Evolutionary conservation across 2,329 filamentous ascomycete species (phyloP).

Genomic region (Ophiostoma sp.): DNA sequence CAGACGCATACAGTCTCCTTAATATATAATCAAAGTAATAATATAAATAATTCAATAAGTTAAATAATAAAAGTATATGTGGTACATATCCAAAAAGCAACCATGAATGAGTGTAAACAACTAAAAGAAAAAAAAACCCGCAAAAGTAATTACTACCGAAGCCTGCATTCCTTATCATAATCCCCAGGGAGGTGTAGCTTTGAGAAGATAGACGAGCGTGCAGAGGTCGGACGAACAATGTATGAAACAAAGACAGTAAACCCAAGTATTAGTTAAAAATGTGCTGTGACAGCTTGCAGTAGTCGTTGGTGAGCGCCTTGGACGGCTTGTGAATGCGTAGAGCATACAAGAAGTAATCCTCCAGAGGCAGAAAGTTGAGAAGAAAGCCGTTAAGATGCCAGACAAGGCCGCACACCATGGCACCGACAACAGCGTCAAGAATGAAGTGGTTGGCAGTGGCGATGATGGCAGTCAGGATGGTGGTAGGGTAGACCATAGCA

Average conservation of each 20-base stretch:
- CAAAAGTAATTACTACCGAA: not conserved
- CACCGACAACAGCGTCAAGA: constrained; percentile 64
- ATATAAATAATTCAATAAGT: not conserved
- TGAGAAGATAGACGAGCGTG: not conserved
- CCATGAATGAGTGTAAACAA: not conserved
- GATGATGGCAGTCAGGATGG: constrained; percentile 63
- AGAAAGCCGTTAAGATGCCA: constrained; percentile 54
- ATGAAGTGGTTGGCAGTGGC: constrained; percentile 70
- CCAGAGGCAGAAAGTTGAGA: constrained; percentile 58
- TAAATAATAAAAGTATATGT: not conserved
- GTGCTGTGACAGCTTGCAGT: constrained; percentile 13
- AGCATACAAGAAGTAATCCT: constrained; percentile 59
- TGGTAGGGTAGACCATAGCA: constrained; percentile 59
- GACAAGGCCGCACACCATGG: constrained; percentile 57
- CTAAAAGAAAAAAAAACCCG: no score
- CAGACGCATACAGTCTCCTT: not conserved
- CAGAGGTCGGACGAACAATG: not conserved
- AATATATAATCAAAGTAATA: not conserved
- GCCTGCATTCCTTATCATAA: not conserved
- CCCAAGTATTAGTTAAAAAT: not conserved
- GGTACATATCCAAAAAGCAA: not conserved
- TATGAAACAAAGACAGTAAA: not conserved
- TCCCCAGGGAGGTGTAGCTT: not conserved
- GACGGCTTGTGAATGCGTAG: constrained; percentile 27
- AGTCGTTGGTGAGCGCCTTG: constrained; percentile 4